Evolutionary conservation across 148 eudicot genomes (phyloP), one percentile per base, ranked within the genome.

Genomic region (Gaultheria prostrata): DNA sequence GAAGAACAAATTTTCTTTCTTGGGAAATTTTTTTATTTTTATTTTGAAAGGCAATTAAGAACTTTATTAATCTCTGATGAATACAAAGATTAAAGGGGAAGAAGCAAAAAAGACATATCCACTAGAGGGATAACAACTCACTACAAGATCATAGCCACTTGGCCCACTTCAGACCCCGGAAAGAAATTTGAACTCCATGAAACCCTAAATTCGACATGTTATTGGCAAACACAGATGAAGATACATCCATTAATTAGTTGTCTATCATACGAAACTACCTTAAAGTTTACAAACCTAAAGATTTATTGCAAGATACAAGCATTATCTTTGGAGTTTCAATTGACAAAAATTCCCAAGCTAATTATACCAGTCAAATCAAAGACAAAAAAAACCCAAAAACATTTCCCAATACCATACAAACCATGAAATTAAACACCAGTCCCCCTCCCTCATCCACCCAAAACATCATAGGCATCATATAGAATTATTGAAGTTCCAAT

Each of bases 191-290:
- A 13, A 17, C 43, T 24, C 9, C 6, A 56, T 0, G 48, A 79
- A 79, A 79, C 71, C 70, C 81, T 57, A 79, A 57, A 33, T 79
- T 14, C 14, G 0, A 39, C 63, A 54, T 10, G 21, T 79, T 39
- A 35, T 79, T 79, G 3, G 2, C 15, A 78, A 32, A 54, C 1
- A 33, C 20, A 32, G 17, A 54, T 21, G 46, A 54, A 15, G 50
- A 32, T 78, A 78, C 61, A 28, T 30, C 20, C 20, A 26, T 15
- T 49, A 6, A 4, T 28, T 39, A n/a, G 9, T 2, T 17, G 21
- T 50, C 53, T 28, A 67, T 9, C 28, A 15, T 6, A 77, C 43
- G 26, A 54, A 78, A 78, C 28, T 54, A 18, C 6, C 67, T 49
- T 12, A n/a, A 59, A 63, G 24, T 76, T 46, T 30, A 28, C 61